phyloP scores from a whole-genome alignment of 2,329 filamentous ascomycete genomes.

The Fusarium oligoseptatum region DNA sequence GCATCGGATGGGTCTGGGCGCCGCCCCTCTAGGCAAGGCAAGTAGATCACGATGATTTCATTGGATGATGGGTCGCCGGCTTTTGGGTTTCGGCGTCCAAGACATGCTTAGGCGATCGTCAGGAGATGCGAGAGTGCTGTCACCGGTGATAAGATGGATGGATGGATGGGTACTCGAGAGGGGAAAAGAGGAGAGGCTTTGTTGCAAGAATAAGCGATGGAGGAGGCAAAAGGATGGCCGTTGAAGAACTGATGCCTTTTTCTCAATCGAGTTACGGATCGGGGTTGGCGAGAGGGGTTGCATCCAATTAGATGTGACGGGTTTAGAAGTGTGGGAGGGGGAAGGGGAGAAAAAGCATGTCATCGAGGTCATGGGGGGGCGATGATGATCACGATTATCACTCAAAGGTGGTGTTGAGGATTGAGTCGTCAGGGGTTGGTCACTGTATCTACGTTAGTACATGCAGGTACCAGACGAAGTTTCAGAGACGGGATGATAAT shows the following conservation, averaged over 20 bases:
- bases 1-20: conserved; percentile 17
- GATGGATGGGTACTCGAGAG: not conserved
- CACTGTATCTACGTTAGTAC: conserved; percentile 16
- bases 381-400: conserved; percentile 33
- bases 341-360: conserved; percentile 7
- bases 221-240: conserved; percentile 2
- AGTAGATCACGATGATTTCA: conserved; percentile 11
- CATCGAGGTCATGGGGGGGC: conserved; percentile 22
- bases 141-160: conserved; percentile 13
- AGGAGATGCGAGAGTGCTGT: conserved; percentile 20
- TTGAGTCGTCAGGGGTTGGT: not conserved
- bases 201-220: conserved; percentile 4
- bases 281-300: conserved; percentile 18
- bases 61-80: conserved; percentile 19
- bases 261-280: not conserved
- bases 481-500: conserved; percentile 4
- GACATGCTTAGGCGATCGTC: conserved; percentile 31
- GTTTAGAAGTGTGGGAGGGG: not conserved
- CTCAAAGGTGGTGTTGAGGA: conserved; percentile 14
- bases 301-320: conserved; percentile 9
- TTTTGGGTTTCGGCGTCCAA: conserved; percentile 10
- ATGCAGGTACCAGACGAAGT: conserved; percentile 21
- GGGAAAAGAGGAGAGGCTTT: not conserved
- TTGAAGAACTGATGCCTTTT: not conserved
- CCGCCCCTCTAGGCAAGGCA: not conserved